A percentile compares a stretch with the other conserved stretches of the same genome.
Evolutionary conservation across 108 stramenopile genomes (phyloP).

Genomic region (Stephanodiscus triporus): DNA sequence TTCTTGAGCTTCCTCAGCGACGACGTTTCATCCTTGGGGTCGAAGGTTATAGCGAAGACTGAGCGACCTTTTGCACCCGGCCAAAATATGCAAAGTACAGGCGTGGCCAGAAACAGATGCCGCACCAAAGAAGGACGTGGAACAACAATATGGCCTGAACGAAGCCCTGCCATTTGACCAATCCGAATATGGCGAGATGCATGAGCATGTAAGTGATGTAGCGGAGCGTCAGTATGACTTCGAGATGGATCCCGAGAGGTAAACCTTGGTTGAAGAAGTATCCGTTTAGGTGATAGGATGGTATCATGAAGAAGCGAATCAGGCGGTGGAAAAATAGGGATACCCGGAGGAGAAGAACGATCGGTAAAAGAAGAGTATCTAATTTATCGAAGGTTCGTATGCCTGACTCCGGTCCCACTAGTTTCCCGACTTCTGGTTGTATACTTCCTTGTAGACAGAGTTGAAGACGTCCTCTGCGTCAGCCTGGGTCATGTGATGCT

Average conservation of each 20-base stretch:
- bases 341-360: slow-evolving; percentile 7
- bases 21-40: not conserved
- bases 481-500: not conserved
- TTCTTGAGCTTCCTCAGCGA: not conserved
- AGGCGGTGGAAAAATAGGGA: not conserved
- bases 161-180: too few species aligned
- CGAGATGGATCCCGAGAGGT: too few species aligned
- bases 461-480: not conserved
- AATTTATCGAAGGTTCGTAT: not conserved
- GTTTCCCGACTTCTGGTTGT: not conserved
- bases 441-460: not conserved
- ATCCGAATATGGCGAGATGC: too few species aligned
- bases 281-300: not conserved
- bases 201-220: too few species aligned
- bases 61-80: not conserved
- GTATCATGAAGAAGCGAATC: not conserved
- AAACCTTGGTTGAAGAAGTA: not conserved
- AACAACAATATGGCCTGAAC: too few species aligned
- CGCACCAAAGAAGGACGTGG: too few species aligned
- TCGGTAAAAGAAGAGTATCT: not conserved
- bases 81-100: not conserved
- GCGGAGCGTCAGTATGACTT: too few species aligned
- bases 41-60: not conserved
- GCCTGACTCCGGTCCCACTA: slow-evolving; percentile 3
- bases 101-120: not conserved